Conservation (phyloP, 1,284 basidiomycete species). For the Cronartium ribicola region DNA sequence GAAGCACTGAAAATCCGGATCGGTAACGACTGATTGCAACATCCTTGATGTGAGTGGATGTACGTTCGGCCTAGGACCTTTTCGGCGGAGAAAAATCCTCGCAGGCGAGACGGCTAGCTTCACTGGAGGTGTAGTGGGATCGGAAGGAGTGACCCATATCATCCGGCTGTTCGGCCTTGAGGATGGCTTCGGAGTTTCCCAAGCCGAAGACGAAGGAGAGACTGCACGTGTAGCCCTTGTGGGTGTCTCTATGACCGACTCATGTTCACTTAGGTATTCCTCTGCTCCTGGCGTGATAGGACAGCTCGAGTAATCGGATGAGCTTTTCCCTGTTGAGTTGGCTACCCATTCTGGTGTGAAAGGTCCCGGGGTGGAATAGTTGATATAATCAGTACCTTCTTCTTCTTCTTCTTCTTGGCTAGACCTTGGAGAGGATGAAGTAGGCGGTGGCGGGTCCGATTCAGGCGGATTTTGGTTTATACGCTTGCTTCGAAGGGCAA, state of each 20-base stretch:
- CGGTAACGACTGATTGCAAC: constrained; percentile 22
- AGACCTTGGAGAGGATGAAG: background rate
- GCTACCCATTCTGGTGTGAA: background rate
- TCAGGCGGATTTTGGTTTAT: background rate
- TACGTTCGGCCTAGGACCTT: constrained; percentile 13
- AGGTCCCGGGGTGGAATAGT: background rate
- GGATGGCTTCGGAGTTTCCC: background rate
- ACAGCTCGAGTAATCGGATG: background rate
- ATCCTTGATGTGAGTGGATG: constrained; percentile 27
- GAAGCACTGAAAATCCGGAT: too few species aligned
- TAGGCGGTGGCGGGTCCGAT: background rate
- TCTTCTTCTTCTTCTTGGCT: background rate
- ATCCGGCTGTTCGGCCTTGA: background rate
- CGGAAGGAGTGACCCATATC: constrained; percentile 6
- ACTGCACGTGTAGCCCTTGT: background rate
- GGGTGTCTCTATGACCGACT: background rate
- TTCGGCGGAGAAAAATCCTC: constrained; percentile 11
- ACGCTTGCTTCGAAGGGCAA: background rate
- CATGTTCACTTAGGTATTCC: background rate
- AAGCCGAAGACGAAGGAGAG: background rate
- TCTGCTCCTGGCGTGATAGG: background rate
- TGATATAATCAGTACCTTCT: background rate
- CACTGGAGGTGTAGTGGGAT: constrained; percentile 14
- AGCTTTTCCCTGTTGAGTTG: background rate
- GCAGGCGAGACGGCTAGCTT: constrained; percentile 16